phyloP scores from a whole-genome alignment of 805 yeast genomes.

The Kurtzmaniella fragi region DNA sequence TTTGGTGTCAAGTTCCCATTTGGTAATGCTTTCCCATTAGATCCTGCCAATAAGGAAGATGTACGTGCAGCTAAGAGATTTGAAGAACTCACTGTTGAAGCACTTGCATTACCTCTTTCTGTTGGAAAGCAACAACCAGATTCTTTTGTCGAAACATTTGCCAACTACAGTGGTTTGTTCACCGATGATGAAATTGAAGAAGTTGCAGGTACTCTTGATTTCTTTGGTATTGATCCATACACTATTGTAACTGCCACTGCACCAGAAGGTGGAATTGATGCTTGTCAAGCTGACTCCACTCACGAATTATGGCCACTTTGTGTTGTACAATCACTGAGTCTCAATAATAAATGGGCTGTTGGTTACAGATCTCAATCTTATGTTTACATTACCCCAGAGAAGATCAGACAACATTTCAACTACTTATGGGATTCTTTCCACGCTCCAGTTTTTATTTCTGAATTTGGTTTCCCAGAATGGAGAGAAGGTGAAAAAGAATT shows the following conservation, averaged over 20 bases:
- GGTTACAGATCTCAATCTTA: conserved; percentile 17
- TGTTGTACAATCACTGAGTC: conserved; percentile 9
- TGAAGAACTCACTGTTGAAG: conserved; percentile 18
- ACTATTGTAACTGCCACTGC: conserved; percentile 16
- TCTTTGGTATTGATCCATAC: conserved; percentile 28
- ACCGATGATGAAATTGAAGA: conserved; percentile 18
- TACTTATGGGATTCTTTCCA: conserved; percentile 18
- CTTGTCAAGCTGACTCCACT: conserved; percentile 15
- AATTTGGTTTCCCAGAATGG: conserved; percentile 30
- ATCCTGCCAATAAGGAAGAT: conserved; percentile 15
- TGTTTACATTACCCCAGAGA: conserved; percentile 18
- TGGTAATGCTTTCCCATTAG: conserved; percentile 21
- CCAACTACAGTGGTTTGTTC: conserved; percentile 12
- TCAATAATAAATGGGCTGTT: conserved; percentile 14
- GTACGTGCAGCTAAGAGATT: conserved; percentile 20
- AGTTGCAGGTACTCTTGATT: conserved; percentile 21
- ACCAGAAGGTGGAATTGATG: conserved; percentile 16
- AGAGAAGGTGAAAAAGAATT: conserved; percentile 19
- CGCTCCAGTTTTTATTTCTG: conserved; percentile 23
- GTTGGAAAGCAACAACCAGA: conserved; percentile 24
- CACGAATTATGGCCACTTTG: conserved; percentile 21
- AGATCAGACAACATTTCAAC: conserved; percentile 20
- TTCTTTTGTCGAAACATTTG: conserved; percentile 13
- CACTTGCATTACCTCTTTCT: conserved; percentile 26
- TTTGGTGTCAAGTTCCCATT: conserved; percentile 21